Base-by-base conservation (phyloP, 1,139 yeast genomes). In the Lodderomyces pseudojiufengensis region DNA sequence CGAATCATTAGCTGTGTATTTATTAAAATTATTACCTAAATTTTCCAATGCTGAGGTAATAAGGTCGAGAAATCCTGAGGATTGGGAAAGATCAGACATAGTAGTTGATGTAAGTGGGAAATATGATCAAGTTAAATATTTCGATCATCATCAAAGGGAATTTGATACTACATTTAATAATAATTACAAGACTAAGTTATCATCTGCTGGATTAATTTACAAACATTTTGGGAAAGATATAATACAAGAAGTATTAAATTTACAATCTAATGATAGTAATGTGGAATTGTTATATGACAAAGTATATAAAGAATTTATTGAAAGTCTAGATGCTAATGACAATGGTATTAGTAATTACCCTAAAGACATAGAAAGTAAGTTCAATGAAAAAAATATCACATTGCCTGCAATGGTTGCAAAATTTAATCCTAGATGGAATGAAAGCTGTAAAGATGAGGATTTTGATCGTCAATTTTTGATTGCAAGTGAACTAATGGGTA, bases 61-160 rank as follows among this genome's bases (percentile, higher is more conserved):
- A 15, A 79, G 98, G 57, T 84, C 96, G 4, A 77, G 98, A 65
- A 82, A 81, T 47, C 84, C 90, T 5, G 76, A 66, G 12, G 83
- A 78, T 42, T 84, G 96, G 82, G 97, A 86, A 51, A 70, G 69
- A 31, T 81, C 95, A 51, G 97, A 90, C 57, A 84, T 92, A 40
- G 95, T 92, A 24, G 95, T 92, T 37, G 98, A 92, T 61, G 98
- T 92, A 29, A 75, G 95, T 51, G 98, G 96, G n/a, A 73, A 84
- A 55, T 90, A 90, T 59, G 97, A 92, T 56, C 87, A 84, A 9
- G 70, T 68, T 31, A 90, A 90, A 63, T 86, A 70, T 59, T 92
- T 87, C 58, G 99, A 92, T 57, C 99, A 92, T 55, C 99, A 92
- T 61, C 99, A 92, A 65, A 78, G 97, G 46, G 76, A 65, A 36